A percentile compares a stretch with the other conserved stretches of the same genome.
phyloP scores from a whole-genome alignment of 2,329 filamentous ascomycete genomes.

The Aureobasidium sp. region DNA sequence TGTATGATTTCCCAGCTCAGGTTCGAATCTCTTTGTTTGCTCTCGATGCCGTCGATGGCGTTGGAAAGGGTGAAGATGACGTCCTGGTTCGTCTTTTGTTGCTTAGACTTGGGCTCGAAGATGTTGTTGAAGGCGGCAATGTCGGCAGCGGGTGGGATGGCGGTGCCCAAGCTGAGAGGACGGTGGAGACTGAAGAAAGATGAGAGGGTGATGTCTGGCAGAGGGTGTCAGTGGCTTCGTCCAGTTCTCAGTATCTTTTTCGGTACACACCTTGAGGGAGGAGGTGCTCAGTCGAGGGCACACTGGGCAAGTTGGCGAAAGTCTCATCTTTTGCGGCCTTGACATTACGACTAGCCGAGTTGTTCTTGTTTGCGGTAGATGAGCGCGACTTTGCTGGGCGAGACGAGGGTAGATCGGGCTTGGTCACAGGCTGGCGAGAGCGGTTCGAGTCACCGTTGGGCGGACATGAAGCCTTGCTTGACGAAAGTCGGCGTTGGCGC shows the following conservation, averaged over 20 bases:
- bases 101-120: slow-evolving; percentile 64
- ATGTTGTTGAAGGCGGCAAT: slow-evolving; percentile 86
- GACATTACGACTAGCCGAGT: slow-evolving; percentile 26
- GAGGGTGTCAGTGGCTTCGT: slow-evolving; percentile 23
- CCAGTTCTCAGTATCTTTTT: too few species aligned
- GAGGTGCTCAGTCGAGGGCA: slow-evolving; percentile 79
- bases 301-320: slow-evolving; percentile 71
- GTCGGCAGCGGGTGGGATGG: slow-evolving; percentile 77
- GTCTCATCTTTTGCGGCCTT: slow-evolving; percentile 45
- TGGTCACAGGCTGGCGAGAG: slow-evolving; percentile 23
- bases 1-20: slow-evolving; percentile 42
- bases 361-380: slow-evolving; percentile 6
- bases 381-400: slow-evolving; percentile 9
- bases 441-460: slow-evolving; percentile 37
- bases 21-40: slow-evolving; percentile 39
- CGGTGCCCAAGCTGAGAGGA: slow-evolving; percentile 88
- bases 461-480: slow-evolving; percentile 56
- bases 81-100: slow-evolving; percentile 43
- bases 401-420: slow-evolving; percentile 24
- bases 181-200: slow-evolving; percentile 97
- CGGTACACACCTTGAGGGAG: slow-evolving; percentile 41
- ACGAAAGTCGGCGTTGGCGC: slow-evolving; percentile 56
- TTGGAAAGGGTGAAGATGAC: slow-evolving; percentile 52
- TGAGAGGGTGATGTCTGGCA: slow-evolving; percentile 83
- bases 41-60: slow-evolving; percentile 43